Percentiles rank a stretch among this genome's conserved stretches.
Conservation (phyloP, 805 yeast species). For the Geotrichum ghanense region DNA sequence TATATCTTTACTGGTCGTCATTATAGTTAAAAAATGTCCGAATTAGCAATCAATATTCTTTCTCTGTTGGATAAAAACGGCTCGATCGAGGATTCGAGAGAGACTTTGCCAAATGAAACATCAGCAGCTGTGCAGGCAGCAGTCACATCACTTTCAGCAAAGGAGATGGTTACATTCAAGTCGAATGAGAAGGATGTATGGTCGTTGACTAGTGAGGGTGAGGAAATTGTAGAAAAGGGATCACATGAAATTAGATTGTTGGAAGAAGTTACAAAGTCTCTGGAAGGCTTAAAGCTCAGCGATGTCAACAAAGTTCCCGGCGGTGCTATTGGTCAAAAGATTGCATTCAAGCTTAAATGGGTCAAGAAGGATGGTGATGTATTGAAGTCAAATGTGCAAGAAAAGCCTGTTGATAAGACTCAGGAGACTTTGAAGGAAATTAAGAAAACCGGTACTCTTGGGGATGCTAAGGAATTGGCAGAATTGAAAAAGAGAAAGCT, state of each 20-base stretch:
- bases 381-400: conserved; percentile 42
- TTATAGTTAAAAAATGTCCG: too few relatives aligned
- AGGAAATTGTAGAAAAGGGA: conserved; percentile 66
- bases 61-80: conserved; percentile 43
- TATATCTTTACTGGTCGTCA: too few relatives aligned
- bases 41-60: conserved; percentile 33
- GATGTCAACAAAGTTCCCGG: conserved; percentile 44
- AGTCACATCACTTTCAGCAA: conserved; percentile 74
- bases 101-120: conserved; percentile 45
- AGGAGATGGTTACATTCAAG: conserved; percentile 63
- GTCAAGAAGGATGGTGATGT: conserved; percentile 76
- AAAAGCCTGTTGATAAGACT: conserved; percentile 54
- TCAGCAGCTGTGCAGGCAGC: conserved; percentile 42
- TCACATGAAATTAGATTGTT: conserved; percentile 83
- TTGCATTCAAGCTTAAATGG: conserved; percentile 98
- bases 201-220: conserved; percentile 70
- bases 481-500: conserved; percentile 95
- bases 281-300: conserved; percentile 72
- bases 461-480: conserved; percentile 51
- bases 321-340: conserved; percentile 91
- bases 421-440: conserved; percentile 52
- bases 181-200: conserved; percentile 68
- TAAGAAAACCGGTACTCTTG: conserved; percentile 40
- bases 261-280: conserved; percentile 52
- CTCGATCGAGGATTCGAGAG: conserved; percentile 54